phyloP scores from a whole-genome alignment of 495 filamentous ascomycete genomes.

The Cercophora newfieldiana region DNA sequence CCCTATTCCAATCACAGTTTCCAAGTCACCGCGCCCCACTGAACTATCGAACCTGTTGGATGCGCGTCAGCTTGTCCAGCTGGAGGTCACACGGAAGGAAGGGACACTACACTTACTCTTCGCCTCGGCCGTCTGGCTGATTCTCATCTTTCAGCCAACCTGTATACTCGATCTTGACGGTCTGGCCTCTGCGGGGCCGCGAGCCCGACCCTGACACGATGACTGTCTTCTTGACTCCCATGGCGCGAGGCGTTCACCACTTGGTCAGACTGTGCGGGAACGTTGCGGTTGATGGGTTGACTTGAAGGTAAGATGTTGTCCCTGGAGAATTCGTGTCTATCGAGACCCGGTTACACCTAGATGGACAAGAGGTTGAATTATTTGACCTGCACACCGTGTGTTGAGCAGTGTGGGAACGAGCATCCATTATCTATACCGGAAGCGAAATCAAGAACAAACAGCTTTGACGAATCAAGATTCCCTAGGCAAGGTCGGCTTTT shows the following conservation, averaged over 20 bases:
- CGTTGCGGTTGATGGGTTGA: background rate
- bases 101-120: conserved; percentile 37
- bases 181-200: conserved; percentile 61
- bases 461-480: background rate
- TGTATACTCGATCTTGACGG: conserved; percentile 78
- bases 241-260: conserved; percentile 24
- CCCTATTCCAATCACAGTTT: conserved; percentile 68
- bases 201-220: conserved; percentile 46
- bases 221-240: conserved; percentile 53
- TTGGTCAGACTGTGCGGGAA: background rate
- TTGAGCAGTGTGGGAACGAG: background rate
- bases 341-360: background rate
- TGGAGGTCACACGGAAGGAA: background rate
- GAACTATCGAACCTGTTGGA: conserved; percentile 76
- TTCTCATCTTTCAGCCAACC: conserved; percentile 71
- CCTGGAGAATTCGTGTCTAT: background rate
- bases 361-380: background rate
- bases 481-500: background rate
- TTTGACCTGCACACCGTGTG: background rate
- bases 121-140: conserved; percentile 52
- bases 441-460: background rate
- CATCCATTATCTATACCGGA: conserved; percentile 2
- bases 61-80: background rate
- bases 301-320: background rate
- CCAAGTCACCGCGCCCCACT: conserved; percentile 62